Conservation (phyloP, 257 asterid genomes). For the Solanum dulcamara region DNA sequence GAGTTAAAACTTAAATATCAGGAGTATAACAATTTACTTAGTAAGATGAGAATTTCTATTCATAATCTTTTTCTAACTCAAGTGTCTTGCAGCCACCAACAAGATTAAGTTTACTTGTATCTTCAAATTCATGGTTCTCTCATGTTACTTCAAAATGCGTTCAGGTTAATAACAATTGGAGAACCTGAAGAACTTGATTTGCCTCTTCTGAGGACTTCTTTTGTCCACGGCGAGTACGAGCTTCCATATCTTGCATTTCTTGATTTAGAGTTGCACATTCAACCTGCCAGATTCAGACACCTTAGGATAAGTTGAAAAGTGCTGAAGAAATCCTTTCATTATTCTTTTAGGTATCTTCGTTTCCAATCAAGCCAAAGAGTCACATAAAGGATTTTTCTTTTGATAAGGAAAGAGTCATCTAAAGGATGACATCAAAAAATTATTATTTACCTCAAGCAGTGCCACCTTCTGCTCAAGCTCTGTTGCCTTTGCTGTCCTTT, state of each 20-base stretch:
- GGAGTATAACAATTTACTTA: neutral
- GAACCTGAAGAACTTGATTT: conserved; percentile 88
- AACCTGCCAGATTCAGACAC: conserved; percentile 31
- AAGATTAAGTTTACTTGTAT: neutral
- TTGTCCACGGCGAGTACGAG: conserved; percentile 84
- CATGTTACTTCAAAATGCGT: neutral
- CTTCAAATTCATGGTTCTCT: neutral
- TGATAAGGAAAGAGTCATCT: neutral
- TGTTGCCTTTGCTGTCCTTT: conserved; percentile 78
- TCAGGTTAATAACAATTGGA: neutral
- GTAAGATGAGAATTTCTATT: neutral
- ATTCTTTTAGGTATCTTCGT: neutral
- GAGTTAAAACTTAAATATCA: neutral
- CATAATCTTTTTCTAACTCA: neutral
- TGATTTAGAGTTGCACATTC: conserved; percentile 92
- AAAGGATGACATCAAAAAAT: neutral
- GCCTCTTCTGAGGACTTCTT: conserved; percentile 88
- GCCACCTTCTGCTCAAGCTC: conserved; percentile 98
- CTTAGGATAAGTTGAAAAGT: neutral
- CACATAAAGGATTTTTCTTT: neutral
- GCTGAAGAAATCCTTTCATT: neutral
- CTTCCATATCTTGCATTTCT: conserved; percentile 97
- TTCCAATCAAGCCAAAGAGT: neutral
- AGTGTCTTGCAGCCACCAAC: neutral
- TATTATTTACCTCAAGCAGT: conserved; percentile 71